Evolutionary conservation across 148 eudicot genomes (phyloP), one percentile per base, ranked within the genome.

Genomic region (Camellia japonica): DNA sequence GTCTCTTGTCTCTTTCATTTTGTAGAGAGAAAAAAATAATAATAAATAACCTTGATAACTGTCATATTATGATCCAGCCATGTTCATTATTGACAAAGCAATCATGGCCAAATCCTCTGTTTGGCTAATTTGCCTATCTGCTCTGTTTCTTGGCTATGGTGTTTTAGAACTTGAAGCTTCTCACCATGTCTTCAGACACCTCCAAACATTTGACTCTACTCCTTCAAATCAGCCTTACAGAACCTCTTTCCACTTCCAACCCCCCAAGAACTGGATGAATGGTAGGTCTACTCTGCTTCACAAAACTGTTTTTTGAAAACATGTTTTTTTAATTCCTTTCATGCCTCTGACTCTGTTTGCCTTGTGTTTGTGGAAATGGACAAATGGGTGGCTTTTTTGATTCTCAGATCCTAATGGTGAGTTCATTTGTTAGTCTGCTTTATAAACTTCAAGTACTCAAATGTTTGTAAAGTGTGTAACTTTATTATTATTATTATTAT

Each of bases 241-340:
- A 58, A 88, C 93, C 11, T 80, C 80, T 20, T 90, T 72, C 68
- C 95, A 92, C 73, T 89, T 92, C 41, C 95, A 90, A 59, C 91
- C 95, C 51, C 83, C 87, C 78, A 86, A 86, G 49, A 88, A 92
- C 68, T 92, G 95, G 93, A 89, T 92, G 67, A 92, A 92, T 54
- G 93, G 93, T 92, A 87, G 1, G 49, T 72, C 19, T 43, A 4
- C 7, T 8, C 20, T 15, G 71, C 69, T 6, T 0, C 11, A 10
- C 19, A 12, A 5, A 76, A 3, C 55, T 73, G 18, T 51, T 58
- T 5, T 49, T 49, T 49, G 52, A 7, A 49, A n/a, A 16, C 44
- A 5, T 18, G 69, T 9, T 2, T 64, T 14, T 71, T 5, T 78
- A 46, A 3, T 44, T 38, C 59, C 18, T 49, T 49, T 20, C 38